Evolutionary conservation across 1,284 basidiomycete species (phyloP).

Genomic region (Retiboletus fuscus): DNA sequence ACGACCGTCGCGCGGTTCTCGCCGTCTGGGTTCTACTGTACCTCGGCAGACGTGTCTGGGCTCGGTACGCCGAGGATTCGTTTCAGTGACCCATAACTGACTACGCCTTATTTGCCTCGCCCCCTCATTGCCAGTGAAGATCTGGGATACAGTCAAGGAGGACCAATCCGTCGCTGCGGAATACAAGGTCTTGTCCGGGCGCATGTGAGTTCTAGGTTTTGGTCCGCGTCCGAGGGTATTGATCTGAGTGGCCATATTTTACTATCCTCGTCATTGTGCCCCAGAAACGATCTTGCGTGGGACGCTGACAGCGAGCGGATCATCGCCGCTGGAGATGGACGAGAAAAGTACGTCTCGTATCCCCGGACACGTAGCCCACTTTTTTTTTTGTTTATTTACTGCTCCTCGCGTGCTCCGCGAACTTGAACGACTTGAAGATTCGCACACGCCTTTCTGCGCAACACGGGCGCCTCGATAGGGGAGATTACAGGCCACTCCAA

Average conservation of each 20-base stretch:
- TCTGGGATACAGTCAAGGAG: constrained; percentile 94
- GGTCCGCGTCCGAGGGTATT: constrained; percentile 1
- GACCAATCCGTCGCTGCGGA: constrained; percentile 90
- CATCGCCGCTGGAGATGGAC: constrained; percentile 95
- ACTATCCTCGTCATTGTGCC: background rate
- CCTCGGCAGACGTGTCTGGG: constrained; percentile 86
- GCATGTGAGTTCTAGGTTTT: constrained; percentile 66
- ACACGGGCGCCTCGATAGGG: constrained; percentile 90
- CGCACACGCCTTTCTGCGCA: constrained; percentile 89
- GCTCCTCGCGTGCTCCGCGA: background rate
- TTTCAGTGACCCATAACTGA: constrained; percentile 11
- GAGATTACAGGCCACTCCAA: constrained; percentile 95
- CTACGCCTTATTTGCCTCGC: background rate
- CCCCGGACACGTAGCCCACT: background rate
- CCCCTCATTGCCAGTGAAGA: constrained; percentile 65
- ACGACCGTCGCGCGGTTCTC: constrained; percentile 93
- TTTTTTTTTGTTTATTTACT: constrained; percentile 1
- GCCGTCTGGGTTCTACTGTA: constrained; percentile 95
- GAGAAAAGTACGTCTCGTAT: constrained; percentile 74
- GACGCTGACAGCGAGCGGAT: constrained; percentile 97
- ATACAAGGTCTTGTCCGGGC: constrained; percentile 84
- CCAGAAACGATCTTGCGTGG: constrained; percentile 93
- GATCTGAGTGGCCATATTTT: constrained; percentile 8
- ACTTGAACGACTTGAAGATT: constrained; percentile 64
- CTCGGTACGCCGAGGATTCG: constrained; percentile 64